phyloP scores from a whole-genome alignment of 257 asterid genomes.

The Catharanthus roseus region DNA sequence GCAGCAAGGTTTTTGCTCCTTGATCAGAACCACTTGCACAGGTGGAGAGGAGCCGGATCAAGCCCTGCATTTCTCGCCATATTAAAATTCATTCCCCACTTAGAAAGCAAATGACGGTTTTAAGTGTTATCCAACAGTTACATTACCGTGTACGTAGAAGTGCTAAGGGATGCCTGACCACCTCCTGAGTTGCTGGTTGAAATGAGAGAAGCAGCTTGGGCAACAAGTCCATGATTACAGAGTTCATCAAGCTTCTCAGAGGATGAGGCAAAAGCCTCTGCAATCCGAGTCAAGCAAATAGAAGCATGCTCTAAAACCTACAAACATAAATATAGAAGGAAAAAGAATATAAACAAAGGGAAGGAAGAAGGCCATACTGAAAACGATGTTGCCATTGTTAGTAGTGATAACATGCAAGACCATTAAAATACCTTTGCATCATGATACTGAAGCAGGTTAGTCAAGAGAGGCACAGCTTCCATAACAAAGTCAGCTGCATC shows the following conservation, averaged over 20 bases:
- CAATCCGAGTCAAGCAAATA: conserved; percentile 93
- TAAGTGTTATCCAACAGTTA: not conserved
- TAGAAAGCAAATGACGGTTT: not conserved
- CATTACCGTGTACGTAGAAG: conserved; percentile 84
- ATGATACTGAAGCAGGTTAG: conserved; percentile 94
- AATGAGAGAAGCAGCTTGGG: conserved; percentile 87
- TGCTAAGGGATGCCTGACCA: conserved; percentile 89
- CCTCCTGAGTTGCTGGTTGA: conserved; percentile 85
- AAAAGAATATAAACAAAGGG: not conserved
- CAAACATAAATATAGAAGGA: not conserved
- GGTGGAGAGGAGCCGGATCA: conserved; percentile 83
- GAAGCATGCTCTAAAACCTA: conserved; percentile 95
- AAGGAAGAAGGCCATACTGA: not conserved
- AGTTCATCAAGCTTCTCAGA: conserved; percentile 94
- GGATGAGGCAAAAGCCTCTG: conserved; percentile 94
- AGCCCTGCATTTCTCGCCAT: conserved; percentile 56
- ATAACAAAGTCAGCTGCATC: conserved; percentile 97
- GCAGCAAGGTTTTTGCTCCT: conserved; percentile 80
- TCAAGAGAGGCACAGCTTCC: conserved; percentile 98
- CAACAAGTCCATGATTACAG: conserved; percentile 91
- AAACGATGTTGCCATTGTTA: not conserved
- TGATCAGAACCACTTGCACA: conserved; percentile 92
- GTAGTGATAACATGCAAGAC: not conserved
- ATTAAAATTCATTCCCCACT: conserved; percentile 27
- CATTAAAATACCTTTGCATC: conserved; percentile 74